Evolutionary conservation across 108 stramenopile genomes (phyloP), one percentile per base, ranked within the genome.

Genomic region (Cyclotella sp.): DNA sequence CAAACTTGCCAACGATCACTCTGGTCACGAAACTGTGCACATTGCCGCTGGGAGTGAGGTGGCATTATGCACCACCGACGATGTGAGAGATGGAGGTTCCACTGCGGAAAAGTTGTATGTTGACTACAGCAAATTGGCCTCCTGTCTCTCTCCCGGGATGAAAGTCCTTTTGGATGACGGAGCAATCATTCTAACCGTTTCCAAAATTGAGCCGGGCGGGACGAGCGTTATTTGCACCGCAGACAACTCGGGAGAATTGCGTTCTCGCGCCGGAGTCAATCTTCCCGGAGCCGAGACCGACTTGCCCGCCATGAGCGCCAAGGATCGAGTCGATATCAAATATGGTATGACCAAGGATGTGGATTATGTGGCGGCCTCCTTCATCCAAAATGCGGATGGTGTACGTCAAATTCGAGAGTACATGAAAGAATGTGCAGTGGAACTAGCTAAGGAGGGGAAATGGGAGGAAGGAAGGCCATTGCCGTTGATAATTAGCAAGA

Each of bases 101-200:
- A 91, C 91, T 30, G 89, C 91, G 19, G 82, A 70, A 53, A 82
- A 88, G 54, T 79, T 97, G 70, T 97, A 88, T 75, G 92, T 96
- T 70, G 87, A 91, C 69, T 96, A 93, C 80, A 69, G 80, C 21
- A 81, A 86, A 34, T 72, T 95, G 26, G 68, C 83, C 58, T 66
- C 86, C 43, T 87, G 81, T 27, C 54, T 95, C 41, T 39, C 60
- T 19, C 92, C 94, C 4, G 98, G 98, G 16, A 87, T 89, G 85
- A 89, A 85, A 47, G 98, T 99, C 29, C 85, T 99, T 60, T 81
- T 97, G 43, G 99, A 98, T 62, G 99, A 99, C 85, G 99, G 99
- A 11, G 89, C 97, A 26, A 89, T 95, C 28, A 87, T 84, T 45
- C 79, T 99, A 54, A 94, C 85, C 11, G 99, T 99, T 21, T 66